A percentile compares a stretch with the other conserved stretches of the same genome.
Conservation (phyloP, 129 eudicot genomes). For the Rutidosis leptorrhynchoides region DNA sequence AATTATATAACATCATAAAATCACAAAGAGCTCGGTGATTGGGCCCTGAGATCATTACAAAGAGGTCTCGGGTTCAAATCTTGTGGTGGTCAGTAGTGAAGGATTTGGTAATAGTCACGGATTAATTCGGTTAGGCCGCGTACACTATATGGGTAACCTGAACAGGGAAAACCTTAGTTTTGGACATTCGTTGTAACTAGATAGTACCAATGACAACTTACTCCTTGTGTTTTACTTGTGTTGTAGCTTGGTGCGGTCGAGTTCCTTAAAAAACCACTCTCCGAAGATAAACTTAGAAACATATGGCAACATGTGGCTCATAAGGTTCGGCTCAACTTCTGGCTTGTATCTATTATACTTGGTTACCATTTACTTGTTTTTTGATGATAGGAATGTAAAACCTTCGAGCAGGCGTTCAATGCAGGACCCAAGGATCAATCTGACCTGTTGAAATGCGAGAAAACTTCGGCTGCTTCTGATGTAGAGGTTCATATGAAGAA, state of each 20-base stretch:
- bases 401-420: constrained; percentile 54
- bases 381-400: neutral
- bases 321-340: constrained; percentile 37
- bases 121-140: too few species aligned
- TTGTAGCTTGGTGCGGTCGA: constrained; percentile 81
- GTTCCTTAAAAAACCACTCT: constrained; percentile 67
- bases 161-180: too few species aligned
- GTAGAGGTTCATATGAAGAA: constrained; percentile 33
- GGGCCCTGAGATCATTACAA: too few species aligned
- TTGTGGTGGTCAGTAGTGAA: too few species aligned
- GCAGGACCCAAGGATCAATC: constrained; percentile 48
- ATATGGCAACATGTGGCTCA: constrained; percentile 89
- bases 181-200: neutral
- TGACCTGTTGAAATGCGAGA: constrained; percentile 41
- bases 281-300: constrained; percentile 67
- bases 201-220: neutral
- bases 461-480: constrained; percentile 41
- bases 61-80: too few species aligned
- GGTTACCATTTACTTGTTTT: constrained; percentile 13
- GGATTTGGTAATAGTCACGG: too few species aligned
- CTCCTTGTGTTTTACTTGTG: neutral
- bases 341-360: neutral
- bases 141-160: too few species aligned
- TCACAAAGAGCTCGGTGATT: too few species aligned
- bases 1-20: neutral